Evolutionary conservation across 208 protist species (phyloP), one percentile per base, ranked within the genome.

Genomic region (Histomonas meleagridis): DNA sequence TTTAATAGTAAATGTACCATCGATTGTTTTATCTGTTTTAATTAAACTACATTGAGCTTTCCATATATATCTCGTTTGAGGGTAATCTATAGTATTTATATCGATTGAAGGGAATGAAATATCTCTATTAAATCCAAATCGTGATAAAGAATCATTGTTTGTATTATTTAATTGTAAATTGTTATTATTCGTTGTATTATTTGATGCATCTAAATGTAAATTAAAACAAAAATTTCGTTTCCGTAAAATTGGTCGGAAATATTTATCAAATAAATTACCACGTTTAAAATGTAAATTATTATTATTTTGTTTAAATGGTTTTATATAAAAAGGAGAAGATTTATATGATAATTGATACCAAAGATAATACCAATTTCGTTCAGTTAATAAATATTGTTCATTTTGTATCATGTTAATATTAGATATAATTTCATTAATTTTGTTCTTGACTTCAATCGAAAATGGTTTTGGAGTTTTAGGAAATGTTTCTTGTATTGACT

Each of bases 11-110:
- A 81, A 81, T 51, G 70, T 38, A 12, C 70, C 70, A n/a, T 81
- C n/a, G 1, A n/a, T n/a, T 32, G 38, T 51, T 23, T 81, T 81
- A 10, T 16, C n/a, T 32, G 51, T 23, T 48, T 51, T 28, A 1
- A 81, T 51, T 26, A 81, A 32, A 23, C 51, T 43, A 43, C 70
- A 81, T 23, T 9, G 10, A 16, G 38, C 70, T 51, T 51, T 48
- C 70, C 70, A 81, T 14, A 81, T 81, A 23, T 81, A 81, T 32
- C 18, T n/a, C n/a, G n/a, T n/a, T n/a, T n/a, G n/a, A n/a, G n/a
- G n/a, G n/a, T n/a, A n/a, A n/a, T n/a, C n/a, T n/a, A n/a, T n/a
- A n/a, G n/a, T n/a, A n/a, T n/a, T n/a, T n/a, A n/a, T n/a, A n/a
- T n/a, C n/a, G n/a, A n/a, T n/a, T n/a, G n/a, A n/a, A n/a, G n/a